Conservation (phyloP, 2,329 filamentous ascomycete genomes). For the Biscogniauxia mediterranea region DNA sequence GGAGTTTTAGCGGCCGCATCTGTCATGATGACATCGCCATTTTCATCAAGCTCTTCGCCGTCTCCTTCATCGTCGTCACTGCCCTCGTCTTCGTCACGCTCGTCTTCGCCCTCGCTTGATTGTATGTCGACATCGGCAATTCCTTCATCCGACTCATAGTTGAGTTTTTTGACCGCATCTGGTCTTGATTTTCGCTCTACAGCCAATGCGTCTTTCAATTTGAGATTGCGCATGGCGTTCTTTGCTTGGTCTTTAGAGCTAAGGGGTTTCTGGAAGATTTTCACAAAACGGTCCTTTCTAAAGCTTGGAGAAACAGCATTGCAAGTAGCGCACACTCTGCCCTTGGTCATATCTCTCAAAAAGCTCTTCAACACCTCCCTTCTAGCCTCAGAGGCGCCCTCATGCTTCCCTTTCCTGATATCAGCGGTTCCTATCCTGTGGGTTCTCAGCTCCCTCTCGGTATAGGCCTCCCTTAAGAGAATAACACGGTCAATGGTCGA, state of each 20-base stretch:
- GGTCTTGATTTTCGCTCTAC: slow-evolving; percentile 38
- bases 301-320: slow-evolving; percentile 75
- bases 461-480: slow-evolving; percentile 62
- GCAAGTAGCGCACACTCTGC: slow-evolving; percentile 66
- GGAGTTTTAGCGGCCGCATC: slow-evolving; percentile 39
- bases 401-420: slow-evolving; percentile 68
- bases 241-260: slow-evolving; percentile 71
- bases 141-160: slow-evolving; percentile 61
- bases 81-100: slow-evolving; percentile 30
- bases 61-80: slow-evolving; percentile 40
- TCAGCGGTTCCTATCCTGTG: slow-evolving; percentile 51
- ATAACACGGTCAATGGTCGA: slow-evolving; percentile 50
- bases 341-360: slow-evolving; percentile 66
- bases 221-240: slow-evolving; percentile 70
- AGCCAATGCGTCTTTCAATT: slow-evolving; percentile 67
- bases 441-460: slow-evolving; percentile 66
- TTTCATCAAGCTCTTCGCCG: slow-evolving; percentile 49
- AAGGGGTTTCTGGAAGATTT: slow-evolving; percentile 86
- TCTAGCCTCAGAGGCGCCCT: slow-evolving; percentile 76
- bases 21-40: slow-evolving; percentile 58
- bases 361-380: slow-evolving; percentile 79
- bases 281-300: slow-evolving; percentile 86
- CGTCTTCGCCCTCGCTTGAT: slow-evolving; percentile 41
- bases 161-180: slow-evolving; percentile 37
- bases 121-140: slow-evolving; percentile 63